These are phyloP conservation scores for Verticillium longisporum DNA, from an alignment of 2,329 filamentous ascomycete species.

Conservation along the genomic window DNA sequence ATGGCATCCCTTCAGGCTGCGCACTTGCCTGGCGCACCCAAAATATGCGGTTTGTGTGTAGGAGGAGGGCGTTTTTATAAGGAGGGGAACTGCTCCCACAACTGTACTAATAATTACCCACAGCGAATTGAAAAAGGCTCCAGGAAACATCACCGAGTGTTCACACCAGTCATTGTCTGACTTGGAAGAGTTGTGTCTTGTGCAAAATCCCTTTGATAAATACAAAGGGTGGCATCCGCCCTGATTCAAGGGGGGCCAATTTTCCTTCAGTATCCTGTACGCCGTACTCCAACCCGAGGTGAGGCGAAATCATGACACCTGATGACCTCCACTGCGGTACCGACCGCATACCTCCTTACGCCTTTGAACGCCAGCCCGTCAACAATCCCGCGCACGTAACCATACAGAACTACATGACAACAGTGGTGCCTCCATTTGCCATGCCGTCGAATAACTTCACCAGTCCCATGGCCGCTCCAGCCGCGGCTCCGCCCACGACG, in stretches of 20 bases:
- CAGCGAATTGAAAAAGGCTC: not conserved
- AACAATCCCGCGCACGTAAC: not conserved
- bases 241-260: not conserved
- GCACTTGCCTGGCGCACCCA: not conserved
- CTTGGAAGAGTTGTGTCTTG: not conserved
- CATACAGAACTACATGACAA: not conserved
- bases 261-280: not conserved
- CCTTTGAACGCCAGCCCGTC: not conserved
- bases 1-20: not conserved
- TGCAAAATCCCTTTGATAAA: not conserved
- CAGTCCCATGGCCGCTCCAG: slow-evolving; percentile 29
- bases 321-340: not conserved
- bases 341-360: not conserved
- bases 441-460: slow-evolving; percentile 17
- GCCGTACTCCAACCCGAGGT: not conserved
- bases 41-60: not conserved
- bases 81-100: not conserved
- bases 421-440: not conserved
- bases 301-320: not conserved
- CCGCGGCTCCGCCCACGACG: slow-evolving; percentile 28
- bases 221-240: not conserved
- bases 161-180: no score
- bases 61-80: not conserved
- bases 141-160: not conserved
- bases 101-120: not conserved